A percentile compares a stretch with the other conserved stretches of the same genome.
These are phyloP conservation scores for Phytophthora macrochlamydospora DNA, from an alignment of 352 stramenopile genomes.

Conservation along the genomic window DNA sequence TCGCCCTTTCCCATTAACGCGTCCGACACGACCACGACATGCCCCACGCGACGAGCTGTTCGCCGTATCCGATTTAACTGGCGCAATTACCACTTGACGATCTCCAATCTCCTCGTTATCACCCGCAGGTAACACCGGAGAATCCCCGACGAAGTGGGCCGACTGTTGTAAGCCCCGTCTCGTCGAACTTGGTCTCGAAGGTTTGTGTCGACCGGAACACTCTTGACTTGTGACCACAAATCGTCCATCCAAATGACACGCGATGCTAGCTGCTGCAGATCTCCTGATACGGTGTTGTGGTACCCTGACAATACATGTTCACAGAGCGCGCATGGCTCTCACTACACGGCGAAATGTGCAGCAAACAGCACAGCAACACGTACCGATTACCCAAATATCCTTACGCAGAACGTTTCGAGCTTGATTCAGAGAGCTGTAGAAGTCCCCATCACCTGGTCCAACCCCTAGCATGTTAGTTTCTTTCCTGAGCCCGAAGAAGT, in stretches of 20 bases:
- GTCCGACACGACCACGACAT: conserved; percentile 21
- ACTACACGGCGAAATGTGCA: too few relatives aligned
- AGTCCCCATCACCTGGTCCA: conserved; percentile 77
- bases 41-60: conserved; percentile 8
- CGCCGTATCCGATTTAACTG: conserved; percentile 4
- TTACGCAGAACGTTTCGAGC: conserved; percentile 85
- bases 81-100: conserved; percentile 39
- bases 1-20: conserved; percentile 12
- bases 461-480: neutral
- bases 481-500: neutral
- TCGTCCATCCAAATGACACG: conserved; percentile 80
- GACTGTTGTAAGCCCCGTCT: conserved; percentile 2
- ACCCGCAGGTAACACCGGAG: conserved; percentile 9
- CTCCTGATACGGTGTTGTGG: conserved; percentile 68
- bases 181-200: conserved; percentile 15
- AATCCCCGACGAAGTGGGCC: conserved; percentile 16
- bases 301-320: conserved; percentile 48
- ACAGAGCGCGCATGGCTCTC: too few relatives aligned
- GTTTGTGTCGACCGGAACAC: conserved; percentile 1
- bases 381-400: conserved; percentile 87
- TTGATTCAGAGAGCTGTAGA: conserved; percentile 85
- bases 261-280: conserved; percentile 80
- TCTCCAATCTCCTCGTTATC: conserved; percentile 24
- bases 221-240: conserved; percentile 59
- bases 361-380: conserved; percentile 2